These are phyloP conservation scores for Meripilus lineatus DNA, from an alignment of 1,284 basidiomycete genomes.

Conservation along the genomic window DNA sequence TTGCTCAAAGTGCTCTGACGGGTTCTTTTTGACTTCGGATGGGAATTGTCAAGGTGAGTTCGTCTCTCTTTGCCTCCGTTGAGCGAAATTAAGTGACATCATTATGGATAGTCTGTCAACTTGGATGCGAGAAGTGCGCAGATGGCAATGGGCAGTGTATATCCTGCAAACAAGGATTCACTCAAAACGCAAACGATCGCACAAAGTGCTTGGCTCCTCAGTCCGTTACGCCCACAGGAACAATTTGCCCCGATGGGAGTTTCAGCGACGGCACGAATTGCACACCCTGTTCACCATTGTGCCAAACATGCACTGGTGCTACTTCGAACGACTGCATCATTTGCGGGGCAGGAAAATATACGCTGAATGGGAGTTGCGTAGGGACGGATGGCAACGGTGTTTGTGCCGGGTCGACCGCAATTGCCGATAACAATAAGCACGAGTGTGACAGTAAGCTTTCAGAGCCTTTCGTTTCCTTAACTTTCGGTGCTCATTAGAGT, in stretches of 20 bases:
- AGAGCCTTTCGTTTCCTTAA: neutral
- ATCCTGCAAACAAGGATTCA: constrained; percentile 64
- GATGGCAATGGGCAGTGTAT: constrained; percentile 63
- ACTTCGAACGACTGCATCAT: constrained; percentile 67
- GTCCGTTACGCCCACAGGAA: constrained; percentile 46
- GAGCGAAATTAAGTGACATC: constrained; percentile 11
- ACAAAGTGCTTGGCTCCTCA: constrained; percentile 59
- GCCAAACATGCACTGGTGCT: constrained; percentile 64
- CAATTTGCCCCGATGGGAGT: constrained; percentile 56
- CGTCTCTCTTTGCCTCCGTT: neutral
- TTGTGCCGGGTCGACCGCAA: constrained; percentile 61
- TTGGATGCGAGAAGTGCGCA: constrained; percentile 68
- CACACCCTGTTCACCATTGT: constrained; percentile 55
- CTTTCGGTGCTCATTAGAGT: neutral
- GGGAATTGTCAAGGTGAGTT: constrained; percentile 68
- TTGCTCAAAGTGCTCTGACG: constrained; percentile 66
- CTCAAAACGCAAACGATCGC: constrained; percentile 57
- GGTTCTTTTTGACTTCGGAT: constrained; percentile 65
- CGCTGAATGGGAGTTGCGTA: constrained; percentile 64
- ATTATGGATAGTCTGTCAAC: constrained; percentile 49
- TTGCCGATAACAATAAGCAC: constrained; percentile 77
- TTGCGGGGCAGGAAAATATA: constrained; percentile 55
- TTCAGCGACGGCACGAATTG: constrained; percentile 59
- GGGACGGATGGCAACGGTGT: constrained; percentile 60
- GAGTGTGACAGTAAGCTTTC: constrained; percentile 71